Evolutionary conservation across 2,329 filamentous ascomycete species (phyloP).

Genomic region (Aspergillus sp.): DNA sequence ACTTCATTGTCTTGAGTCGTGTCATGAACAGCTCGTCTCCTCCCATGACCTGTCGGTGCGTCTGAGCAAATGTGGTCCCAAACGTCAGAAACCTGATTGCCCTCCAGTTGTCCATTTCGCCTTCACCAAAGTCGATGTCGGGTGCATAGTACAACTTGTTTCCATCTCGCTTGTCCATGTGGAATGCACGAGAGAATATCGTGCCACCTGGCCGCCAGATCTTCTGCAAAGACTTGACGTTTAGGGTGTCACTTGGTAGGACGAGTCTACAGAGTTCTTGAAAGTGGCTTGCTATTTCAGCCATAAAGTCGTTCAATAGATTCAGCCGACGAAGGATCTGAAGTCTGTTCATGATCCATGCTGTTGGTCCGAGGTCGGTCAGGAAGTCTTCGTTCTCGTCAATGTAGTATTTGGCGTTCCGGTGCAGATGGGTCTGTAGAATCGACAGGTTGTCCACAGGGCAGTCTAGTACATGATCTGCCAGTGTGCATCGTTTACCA

Average conservation of each 20-base stretch:
- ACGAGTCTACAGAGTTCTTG: slow-evolving; percentile 1
- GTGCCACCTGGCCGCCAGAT: slow-evolving; percentile 7
- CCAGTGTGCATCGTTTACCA: not conserved
- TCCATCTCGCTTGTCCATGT: slow-evolving; percentile 5
- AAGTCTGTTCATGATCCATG: slow-evolving; percentile 11
- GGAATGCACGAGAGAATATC: slow-evolving; percentile 12
- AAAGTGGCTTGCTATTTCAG: slow-evolving; percentile 16
- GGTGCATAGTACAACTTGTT: slow-evolving; percentile 1
- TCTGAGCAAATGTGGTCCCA: slow-evolving; percentile 8
- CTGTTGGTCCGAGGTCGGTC: not conserved
- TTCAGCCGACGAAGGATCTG: slow-evolving; percentile 8
- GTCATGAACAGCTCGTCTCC: slow-evolving; percentile 8
- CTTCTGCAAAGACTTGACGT: slow-evolving; percentile 10
- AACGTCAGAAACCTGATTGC: slow-evolving; percentile 11
- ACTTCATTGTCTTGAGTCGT: slow-evolving; percentile 10
- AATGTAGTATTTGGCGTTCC: slow-evolving; percentile 10
- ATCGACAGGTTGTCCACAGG: slow-evolving; percentile 12
- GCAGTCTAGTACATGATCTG: slow-evolving; percentile 13
- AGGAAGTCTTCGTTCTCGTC: slow-evolving; percentile 4
- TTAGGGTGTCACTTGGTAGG: not conserved
- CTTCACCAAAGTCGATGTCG: slow-evolving; percentile 13
- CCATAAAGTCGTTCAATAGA: slow-evolving; percentile 9
- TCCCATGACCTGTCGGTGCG: slow-evolving; percentile 8
- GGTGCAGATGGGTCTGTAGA: slow-evolving; percentile 11
- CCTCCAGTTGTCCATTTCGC: slow-evolving; percentile 11